Percentiles rank a stretch among this genome's conserved stretches.
Conservation (phyloP, 78 protist species). For the Dictyostelium purpureum region DNA sequence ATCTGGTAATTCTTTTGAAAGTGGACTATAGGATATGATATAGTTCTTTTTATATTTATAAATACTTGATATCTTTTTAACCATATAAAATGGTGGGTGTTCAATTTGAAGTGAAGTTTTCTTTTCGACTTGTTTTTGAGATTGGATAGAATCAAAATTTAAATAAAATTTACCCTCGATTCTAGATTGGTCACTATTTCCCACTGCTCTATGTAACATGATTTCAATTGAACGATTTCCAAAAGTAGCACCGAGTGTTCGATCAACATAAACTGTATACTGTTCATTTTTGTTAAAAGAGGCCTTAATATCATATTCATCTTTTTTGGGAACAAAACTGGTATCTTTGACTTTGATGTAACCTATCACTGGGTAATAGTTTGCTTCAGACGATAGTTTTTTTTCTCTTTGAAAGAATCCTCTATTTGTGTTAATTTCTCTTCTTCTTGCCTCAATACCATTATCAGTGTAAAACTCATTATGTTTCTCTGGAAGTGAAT, state of each 20-base stretch:
- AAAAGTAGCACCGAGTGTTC: slow-evolving; percentile 2
- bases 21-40: neutral
- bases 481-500: neutral
- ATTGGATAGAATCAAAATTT: neutral
- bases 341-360: neutral
- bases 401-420: neutral
- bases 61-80: neutral
- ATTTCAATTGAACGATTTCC: slow-evolving; percentile 5
- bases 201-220: slow-evolving; percentile 53
- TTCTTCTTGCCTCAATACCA: slow-evolving; percentile 24
- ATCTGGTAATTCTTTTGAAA: neutral
- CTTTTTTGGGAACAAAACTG: too few species aligned
- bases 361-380: slow-evolving; percentile 30
- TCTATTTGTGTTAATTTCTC: neutral
- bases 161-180: slow-evolving; percentile 28
- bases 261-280: slow-evolving; percentile 40
- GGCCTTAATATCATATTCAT: too few species aligned
- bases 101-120: neutral
- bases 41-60: too few species aligned
- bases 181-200: slow-evolving; percentile 27
- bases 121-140: neutral
- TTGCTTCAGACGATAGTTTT: too few species aligned
- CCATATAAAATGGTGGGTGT: neutral
- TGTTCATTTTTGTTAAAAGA: neutral
- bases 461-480: slow-evolving; percentile 53